Base-by-base conservation (phyloP, 805 yeast species). In the Candida succiphila region DNA sequence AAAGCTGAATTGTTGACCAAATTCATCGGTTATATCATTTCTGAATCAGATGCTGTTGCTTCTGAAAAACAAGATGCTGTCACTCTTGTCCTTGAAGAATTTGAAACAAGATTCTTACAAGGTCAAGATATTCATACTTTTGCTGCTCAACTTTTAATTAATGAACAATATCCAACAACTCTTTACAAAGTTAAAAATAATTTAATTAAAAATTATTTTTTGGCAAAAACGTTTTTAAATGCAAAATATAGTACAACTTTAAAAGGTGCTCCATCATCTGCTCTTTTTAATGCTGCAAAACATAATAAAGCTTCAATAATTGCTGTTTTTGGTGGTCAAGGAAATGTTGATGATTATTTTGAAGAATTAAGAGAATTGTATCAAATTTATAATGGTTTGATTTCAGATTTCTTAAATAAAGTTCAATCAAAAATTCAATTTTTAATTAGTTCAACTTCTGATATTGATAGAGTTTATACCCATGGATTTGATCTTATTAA, bases 291-390 rank as follows among this genome's bases (percentile, higher is more conserved):
- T 41, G 75, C 82, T 33, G 72, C 72, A n/a, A 52, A 64, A 33
- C 66, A 67, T 37, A 62, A 67, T 27, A 60, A 69, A 32, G 65
- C 69, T 39, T 21, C 29, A 5, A 60, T 88, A 36, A 75, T 72
- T 39, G 95, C 96, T 42, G 77, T 92, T 46, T 92, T 89, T 51
- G 98, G 99, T 56, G 99, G 99, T 52, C 99, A 92, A 67, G 99
- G 99, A 62, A 89, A 86, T 66, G 79, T 94, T 34, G 97, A 92
- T 55, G 96, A 92, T 57, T 92, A 86, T 67, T 92, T 92, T 49
- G 96, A 88, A 56, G 99, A 92, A 67, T 73, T 92, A 55, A 78
- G 95, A 57, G 94, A 86, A 44, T 58, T 88, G 38, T 80, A 83
- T 66, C 64, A 73, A 43, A 69, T 78, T 38, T 92, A 92, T 67